phyloP scores from a whole-genome alignment of 345 rosid species.

The Stellera chamaejasme region DNA sequence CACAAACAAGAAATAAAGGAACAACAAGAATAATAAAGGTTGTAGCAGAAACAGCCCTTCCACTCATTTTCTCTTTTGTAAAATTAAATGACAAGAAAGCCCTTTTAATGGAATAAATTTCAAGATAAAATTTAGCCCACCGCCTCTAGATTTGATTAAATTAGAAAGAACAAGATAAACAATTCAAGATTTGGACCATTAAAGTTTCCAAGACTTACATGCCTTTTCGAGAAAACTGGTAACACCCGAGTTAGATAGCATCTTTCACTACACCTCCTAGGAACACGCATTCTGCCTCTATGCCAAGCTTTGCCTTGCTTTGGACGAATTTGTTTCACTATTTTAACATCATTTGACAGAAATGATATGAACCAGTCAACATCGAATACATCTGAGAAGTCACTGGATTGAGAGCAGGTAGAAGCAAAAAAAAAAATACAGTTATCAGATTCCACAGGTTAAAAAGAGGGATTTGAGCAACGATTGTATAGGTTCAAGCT shows the following conservation, averaged over 20 bases:
- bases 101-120: too few species aligned
- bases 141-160: too few species aligned
- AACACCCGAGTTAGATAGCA: slow-evolving; percentile 80
- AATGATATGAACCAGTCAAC: slow-evolving; percentile 70
- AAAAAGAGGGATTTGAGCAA: not conserved
- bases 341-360: slow-evolving; percentile 82
- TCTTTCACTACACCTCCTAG: slow-evolving; percentile 86
- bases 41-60: too few species aligned
- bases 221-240: slow-evolving; percentile 97
- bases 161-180: too few species aligned
- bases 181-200: too few species aligned
- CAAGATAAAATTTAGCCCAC: too few species aligned
- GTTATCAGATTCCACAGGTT: not conserved
- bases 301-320: slow-evolving; percentile 60
- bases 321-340: slow-evolving; percentile 71
- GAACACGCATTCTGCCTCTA: slow-evolving; percentile 74
- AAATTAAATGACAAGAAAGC: too few species aligned
- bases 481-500: not conserved
- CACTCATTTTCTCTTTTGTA: too few species aligned
- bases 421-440: not conserved
- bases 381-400: slow-evolving; percentile 83
- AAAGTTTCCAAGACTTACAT: slow-evolving; percentile 55
- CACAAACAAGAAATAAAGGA: too few species aligned
- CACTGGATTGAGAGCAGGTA: slow-evolving; percentile 33
- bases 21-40: too few species aligned